A percentile compares a stretch with the other conserved stretches of the same genome.
Evolutionary conservation across 441 rosid genomes (phyloP).

Genomic region (Populus hybrid): DNA sequence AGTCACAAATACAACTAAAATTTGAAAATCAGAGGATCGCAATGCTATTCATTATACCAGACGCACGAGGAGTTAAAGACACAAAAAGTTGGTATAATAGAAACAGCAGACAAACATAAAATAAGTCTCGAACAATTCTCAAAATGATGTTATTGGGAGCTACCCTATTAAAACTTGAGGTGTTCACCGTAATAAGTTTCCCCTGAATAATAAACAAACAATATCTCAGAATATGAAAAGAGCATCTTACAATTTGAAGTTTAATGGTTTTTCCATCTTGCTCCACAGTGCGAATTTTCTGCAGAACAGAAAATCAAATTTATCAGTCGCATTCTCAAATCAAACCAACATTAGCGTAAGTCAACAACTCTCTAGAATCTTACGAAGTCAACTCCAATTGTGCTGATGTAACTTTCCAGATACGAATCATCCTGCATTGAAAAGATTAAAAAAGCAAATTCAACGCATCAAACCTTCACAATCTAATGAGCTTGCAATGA

Average conservation of each 20-base stretch:
- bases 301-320: neutral
- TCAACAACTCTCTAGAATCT: slow-evolving; percentile 24
- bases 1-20: neutral
- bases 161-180: neutral
- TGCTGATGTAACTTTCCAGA: slow-evolving; percentile 93
- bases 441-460: neutral
- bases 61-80: neutral
- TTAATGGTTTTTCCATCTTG: slow-evolving; percentile 95
- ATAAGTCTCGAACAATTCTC: neutral
- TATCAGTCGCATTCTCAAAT: neutral
- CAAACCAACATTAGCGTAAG: neutral
- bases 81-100: neutral
- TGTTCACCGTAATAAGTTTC: neutral
- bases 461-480: neutral
- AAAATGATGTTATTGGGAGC: neutral
- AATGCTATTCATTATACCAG: neutral
- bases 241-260: slow-evolving; percentile 67
- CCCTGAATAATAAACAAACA: neutral
- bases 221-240: neutral
- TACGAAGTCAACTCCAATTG: slow-evolving; percentile 98
- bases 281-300: slow-evolving; percentile 98
- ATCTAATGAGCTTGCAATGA: neutral
- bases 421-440: slow-evolving; percentile 84
- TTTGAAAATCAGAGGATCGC: neutral
- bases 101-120: neutral